phyloP scores from a whole-genome alignment of 164 flowering plant species.

The Warburgia ugandensis region DNA sequence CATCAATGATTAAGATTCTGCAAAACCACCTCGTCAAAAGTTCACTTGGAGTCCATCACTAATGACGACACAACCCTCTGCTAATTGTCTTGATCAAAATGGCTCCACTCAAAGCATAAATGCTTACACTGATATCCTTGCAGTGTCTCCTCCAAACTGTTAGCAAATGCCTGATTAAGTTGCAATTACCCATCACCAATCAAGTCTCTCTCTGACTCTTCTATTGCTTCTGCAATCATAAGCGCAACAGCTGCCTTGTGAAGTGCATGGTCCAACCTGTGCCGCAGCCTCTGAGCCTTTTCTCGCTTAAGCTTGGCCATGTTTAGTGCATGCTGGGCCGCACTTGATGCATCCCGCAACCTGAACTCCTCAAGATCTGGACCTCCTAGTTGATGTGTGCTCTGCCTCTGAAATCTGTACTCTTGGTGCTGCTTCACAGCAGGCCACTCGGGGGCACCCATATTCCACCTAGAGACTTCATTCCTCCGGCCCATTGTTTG shows the following conservation, averaged over 20 bases:
- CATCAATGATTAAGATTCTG: no score
- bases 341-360: constrained; percentile 76
- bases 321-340: constrained; percentile 64
- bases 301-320: constrained; percentile 83
- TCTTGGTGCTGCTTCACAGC: constrained; percentile 25
- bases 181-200: constrained; percentile 29
- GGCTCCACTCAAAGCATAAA: no score
- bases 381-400: constrained; percentile 36
- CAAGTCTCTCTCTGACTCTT: constrained; percentile 38
- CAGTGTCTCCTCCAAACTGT: background rate
- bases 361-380: constrained; percentile 70
- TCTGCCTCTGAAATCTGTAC: constrained; percentile 29
- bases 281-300: constrained; percentile 65
- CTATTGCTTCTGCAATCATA: constrained; percentile 78
- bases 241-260: constrained; percentile 87
- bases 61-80: background rate
- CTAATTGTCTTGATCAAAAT: background rate
- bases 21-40: constrained; percentile 11
- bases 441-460: constrained; percentile 39
- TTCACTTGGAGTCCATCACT: constrained; percentile 7
- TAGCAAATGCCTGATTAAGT: no score
- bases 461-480: constrained; percentile 36
- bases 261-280: constrained; percentile 73
- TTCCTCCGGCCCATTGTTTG: constrained; percentile 36
- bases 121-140: background rate